Base-by-base conservation (phyloP, 225 moss, liverwort and hornwort species). In the Pleurozium schreberi region DNA sequence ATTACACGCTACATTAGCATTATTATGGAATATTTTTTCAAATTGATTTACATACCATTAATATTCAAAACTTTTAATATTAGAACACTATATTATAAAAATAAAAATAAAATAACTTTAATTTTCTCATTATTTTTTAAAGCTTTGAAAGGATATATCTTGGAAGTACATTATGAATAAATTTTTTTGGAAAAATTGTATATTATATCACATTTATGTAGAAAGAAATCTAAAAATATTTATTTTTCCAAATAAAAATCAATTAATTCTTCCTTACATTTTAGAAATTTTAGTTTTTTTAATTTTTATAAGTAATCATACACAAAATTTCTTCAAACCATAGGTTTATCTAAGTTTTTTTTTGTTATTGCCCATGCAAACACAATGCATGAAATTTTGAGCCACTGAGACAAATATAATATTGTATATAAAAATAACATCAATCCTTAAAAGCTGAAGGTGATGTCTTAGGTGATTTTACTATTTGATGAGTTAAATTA, bases 361-460 rank as follows among this genome's bases (percentile, higher is more conserved):
- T 47, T 20, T 75, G 12, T 49, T 8, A 33, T 75, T 20, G 13
- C 8, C 33, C 3, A 36, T 52, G 21, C 21, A 76, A 34, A 5
- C 6, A 77, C 6, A 36, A 55, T 55, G 22, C 38, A 38, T 23
- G 23, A 6, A 4, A 20, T 38, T 55, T 55, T 76, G 1, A 36
- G 55, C 3, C 15, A 38, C 16, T 78, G 10, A 22, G 6, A 55
- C 25, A 36, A n/a, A 77, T 25, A 38, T 3, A 78, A 55, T 55
- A 78, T 23, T 52, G 13, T 36, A 38, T 25, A 55, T 36, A 38
- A 38, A 78, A 36, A 23, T 77, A 9, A 34, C 14, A 53, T 34
- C 20, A 16, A 27, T 0, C 15, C 0, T 9, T 5, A 26, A 42
- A 3, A 42, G 3, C 15, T 43, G 0, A 71, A 70, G 9, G 16